These are phyloP conservation scores for Fusarium neocosmosporiellum DNA, from an alignment of 2,329 filamentous ascomycete genomes.

Conservation along the genomic window DNA sequence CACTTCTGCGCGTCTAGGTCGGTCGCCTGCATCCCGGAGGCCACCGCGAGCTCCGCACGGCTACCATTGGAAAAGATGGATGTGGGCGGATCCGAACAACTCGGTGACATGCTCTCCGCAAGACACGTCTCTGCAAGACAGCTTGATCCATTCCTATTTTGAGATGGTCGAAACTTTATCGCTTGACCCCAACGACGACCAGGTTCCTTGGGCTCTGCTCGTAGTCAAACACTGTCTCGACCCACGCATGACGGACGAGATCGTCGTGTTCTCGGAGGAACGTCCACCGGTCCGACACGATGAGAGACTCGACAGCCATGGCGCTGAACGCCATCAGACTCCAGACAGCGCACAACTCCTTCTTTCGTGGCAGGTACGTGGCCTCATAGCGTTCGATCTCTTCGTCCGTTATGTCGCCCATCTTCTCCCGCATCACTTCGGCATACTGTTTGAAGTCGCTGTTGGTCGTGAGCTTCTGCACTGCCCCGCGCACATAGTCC, in stretches of 20 bases:
- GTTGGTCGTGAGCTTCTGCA: conserved; percentile 76
- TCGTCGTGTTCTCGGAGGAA: conserved; percentile 83
- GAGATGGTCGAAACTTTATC: conserved; percentile 46
- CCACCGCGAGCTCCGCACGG: background rate
- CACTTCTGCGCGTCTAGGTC: conserved; percentile 8
- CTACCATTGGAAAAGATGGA: background rate
- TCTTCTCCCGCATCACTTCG: conserved; percentile 71
- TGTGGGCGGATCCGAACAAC: conserved; percentile 5
- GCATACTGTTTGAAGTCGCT: conserved; percentile 69
- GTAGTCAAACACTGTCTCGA: conserved; percentile 94
- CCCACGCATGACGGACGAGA: conserved; percentile 82
- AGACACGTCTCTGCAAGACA: conserved; percentile 10
- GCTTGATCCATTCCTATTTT: conserved; percentile 21
- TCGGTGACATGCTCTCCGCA: conserved; percentile 8
- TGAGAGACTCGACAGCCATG: conserved; percentile 86
- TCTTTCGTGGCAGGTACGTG: conserved; percentile 73
- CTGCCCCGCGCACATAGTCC: conserved; percentile 82
- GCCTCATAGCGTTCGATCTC: conserved; percentile 79
- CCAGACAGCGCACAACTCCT: conserved; percentile 90
- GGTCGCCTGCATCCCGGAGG: conserved; percentile 14
- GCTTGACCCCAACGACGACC: conserved; percentile 92
- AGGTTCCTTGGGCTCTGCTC: conserved; percentile 86
- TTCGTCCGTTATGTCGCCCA: conserved; percentile 77
- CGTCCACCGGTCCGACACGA: conserved; percentile 90
- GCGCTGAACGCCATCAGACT: conserved; percentile 96